phyloP scores from a whole-genome alignment of 1,139 yeast genomes.

The Blastobotrys aristatus region DNA sequence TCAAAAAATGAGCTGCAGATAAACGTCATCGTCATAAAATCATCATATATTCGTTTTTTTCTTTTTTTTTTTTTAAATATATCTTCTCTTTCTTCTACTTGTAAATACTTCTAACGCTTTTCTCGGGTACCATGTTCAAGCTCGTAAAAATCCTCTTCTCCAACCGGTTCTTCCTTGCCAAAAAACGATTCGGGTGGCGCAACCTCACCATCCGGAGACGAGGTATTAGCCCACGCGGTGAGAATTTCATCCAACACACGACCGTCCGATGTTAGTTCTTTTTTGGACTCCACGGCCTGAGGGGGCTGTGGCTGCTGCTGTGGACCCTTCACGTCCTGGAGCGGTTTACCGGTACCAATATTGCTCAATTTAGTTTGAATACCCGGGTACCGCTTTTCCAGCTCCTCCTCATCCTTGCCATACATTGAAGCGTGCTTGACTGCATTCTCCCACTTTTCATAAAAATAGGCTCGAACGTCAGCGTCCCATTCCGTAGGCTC shows the following conservation, averaged over 20 bases:
- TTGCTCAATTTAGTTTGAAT: too few relatives aligned
- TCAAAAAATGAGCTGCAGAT: too few relatives aligned
- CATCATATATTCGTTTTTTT: too few relatives aligned
- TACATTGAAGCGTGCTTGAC: background rate
- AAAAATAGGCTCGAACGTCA: background rate
- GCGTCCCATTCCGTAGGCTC: constrained; percentile 2
- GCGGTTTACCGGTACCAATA: too few relatives aligned
- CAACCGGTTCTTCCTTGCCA: background rate
- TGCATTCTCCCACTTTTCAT: constrained; percentile 3
- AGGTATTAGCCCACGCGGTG: background rate
- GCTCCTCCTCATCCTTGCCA: background rate
- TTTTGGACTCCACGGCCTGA: too few relatives aligned
- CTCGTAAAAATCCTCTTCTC: background rate
- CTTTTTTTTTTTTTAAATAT: too few relatives aligned
- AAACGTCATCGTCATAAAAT: too few relatives aligned
- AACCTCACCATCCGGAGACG: background rate
- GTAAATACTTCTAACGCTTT: too few relatives aligned
- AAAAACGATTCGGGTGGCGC: background rate
- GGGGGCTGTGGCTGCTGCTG: too few relatives aligned
- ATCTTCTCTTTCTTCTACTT: too few relatives aligned
- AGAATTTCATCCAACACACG: background rate
- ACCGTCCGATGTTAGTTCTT: too few relatives aligned
- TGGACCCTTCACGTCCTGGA: too few relatives aligned
- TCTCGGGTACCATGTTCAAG: background rate
- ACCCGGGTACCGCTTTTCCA: background rate